A percentile compares a stretch with the other conserved stretches of the same genome.
Evolutionary conservation across 2,329 filamentous ascomycete genomes (phyloP).

Genomic region (Orbilia quercus): DNA sequence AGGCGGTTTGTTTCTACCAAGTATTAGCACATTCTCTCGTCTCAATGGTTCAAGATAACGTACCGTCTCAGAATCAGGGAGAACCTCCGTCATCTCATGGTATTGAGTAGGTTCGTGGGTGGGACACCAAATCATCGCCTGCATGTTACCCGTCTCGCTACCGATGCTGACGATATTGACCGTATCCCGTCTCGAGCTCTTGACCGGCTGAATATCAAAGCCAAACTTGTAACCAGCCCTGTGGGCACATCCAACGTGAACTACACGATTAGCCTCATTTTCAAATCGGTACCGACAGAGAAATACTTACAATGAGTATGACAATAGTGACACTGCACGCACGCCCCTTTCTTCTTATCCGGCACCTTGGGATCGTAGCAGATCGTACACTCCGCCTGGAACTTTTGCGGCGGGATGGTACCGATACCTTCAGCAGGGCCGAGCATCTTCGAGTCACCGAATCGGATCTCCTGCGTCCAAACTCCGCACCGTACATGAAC

Average conservation of each 20-base stretch:
- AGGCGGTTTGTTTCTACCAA: slow-evolving; percentile 70
- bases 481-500: slow-evolving; percentile 93
- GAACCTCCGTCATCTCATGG: slow-evolving; percentile 81
- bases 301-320: slow-evolving; percentile 65
- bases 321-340: slow-evolving; percentile 83
- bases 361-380: slow-evolving; percentile 75
- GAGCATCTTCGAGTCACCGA: slow-evolving; percentile 82
- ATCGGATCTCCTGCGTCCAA: slow-evolving; percentile 92
- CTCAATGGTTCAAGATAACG: slow-evolving; percentile 7
- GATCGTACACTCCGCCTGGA: slow-evolving; percentile 81
- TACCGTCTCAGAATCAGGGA: slow-evolving; percentile 71
- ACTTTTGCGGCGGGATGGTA: slow-evolving; percentile 77
- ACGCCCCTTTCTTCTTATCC: slow-evolving; percentile 72
- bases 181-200: slow-evolving; percentile 85
- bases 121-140: slow-evolving; percentile 90
- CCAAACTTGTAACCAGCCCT: slow-evolving; percentile 84
- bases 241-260: slow-evolving; percentile 92
- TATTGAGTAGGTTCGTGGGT: slow-evolving; percentile 79
- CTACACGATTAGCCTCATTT: slow-evolving; percentile 63
- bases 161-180: slow-evolving; percentile 82
- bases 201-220: slow-evolving; percentile 90
- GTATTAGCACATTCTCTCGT: slow-evolving; percentile 15
- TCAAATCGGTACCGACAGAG: neutral
- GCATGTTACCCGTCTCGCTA: slow-evolving; percentile 82
- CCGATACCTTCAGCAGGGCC: slow-evolving; percentile 91